These are phyloP conservation scores for Leccinum pellstonianum DNA, from an alignment of 768 basidiomycete genomes.

Conservation along the genomic window DNA sequence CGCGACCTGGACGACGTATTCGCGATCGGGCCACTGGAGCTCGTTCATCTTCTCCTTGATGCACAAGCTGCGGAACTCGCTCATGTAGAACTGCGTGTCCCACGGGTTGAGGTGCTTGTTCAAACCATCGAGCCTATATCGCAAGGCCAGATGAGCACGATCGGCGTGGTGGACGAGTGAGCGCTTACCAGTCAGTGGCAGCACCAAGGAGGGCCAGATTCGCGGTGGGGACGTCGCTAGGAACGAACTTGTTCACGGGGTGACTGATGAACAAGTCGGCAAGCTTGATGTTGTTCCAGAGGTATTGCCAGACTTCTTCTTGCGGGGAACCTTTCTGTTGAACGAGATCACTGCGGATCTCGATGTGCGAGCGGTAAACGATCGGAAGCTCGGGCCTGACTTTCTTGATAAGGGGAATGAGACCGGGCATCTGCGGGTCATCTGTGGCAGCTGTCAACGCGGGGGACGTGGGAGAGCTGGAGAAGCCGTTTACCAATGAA, in stretches of 20 bases:
- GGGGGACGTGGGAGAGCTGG: not conserved
- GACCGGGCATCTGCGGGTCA: conserved; percentile 91
- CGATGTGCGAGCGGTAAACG: conserved; percentile 93
- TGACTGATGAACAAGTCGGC: conserved; percentile 94
- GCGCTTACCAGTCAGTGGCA: conserved; percentile 76
- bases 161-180: conserved; percentile 17
- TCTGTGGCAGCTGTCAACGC: conserved; percentile 40
- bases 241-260: conserved; percentile 93
- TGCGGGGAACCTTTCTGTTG: conserved; percentile 81
- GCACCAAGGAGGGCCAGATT: conserved; percentile 76
- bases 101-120: conserved; percentile 84
- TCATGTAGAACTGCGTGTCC: conserved; percentile 89
- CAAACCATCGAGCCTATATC: conserved; percentile 79
- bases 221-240: conserved; percentile 72
- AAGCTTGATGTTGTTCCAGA: conserved; percentile 89
- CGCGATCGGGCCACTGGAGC: conserved; percentile 74
- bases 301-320: conserved; percentile 90
- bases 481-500: conserved; percentile 66
- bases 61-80: conserved; percentile 78
- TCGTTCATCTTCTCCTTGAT: conserved; percentile 78
- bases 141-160: conserved; percentile 1
- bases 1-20: conserved; percentile 90
- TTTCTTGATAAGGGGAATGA: conserved; percentile 90
- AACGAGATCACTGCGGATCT: conserved; percentile 86
- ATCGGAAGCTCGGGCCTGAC: conserved; percentile 83